Evolutionary conservation across 371 early-diverging fungal genomes (phyloP).

Genomic region (Mucor circinelloides): DNA sequence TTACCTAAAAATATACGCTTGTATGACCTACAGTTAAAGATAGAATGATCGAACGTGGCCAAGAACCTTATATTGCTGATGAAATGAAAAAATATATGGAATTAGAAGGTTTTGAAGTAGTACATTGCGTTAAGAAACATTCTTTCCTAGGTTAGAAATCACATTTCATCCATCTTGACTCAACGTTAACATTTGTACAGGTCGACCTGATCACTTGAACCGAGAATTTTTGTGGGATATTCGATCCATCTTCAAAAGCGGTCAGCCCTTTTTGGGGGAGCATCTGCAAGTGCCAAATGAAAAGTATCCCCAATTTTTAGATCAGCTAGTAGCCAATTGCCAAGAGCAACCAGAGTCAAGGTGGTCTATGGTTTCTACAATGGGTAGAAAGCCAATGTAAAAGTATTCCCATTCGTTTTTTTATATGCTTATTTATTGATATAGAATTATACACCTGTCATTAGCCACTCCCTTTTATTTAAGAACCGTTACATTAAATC

Average conservation of each 20-base stretch:
- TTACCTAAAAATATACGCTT: not conserved
- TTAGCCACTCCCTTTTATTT: conserved; percentile 14
- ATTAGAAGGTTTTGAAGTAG: conserved; percentile 35
- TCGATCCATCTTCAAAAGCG: conserved; percentile 19
- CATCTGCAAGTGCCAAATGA: conserved; percentile 10
- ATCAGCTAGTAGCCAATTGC: conserved; percentile 7
- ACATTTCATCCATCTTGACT: not conserved
- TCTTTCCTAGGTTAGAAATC: conserved; percentile 12
- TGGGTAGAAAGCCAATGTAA: conserved; percentile 23
- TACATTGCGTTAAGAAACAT: conserved; percentile 22
- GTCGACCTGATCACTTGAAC: conserved; percentile 21
- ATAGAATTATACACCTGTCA: conserved; percentile 7
- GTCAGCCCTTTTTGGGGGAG: conserved; percentile 21
- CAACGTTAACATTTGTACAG: not conserved
- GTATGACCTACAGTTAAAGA: conserved; percentile 27
- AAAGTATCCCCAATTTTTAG: conserved; percentile 22
- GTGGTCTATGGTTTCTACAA: conserved; percentile 23
- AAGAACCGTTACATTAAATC: not conserved
- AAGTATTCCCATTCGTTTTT: conserved; percentile 1
- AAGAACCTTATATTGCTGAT: conserved; percentile 49
- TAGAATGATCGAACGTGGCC: conserved; percentile 40
- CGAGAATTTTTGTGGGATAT: conserved; percentile 28
- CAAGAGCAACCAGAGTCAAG: conserved; percentile 16
- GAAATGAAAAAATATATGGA: conserved; percentile 37
- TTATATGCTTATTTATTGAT: not conserved